Conservation (phyloP, 2,329 filamentous ascomycete genomes). For the Colletotrichum echinochloae region DNA sequence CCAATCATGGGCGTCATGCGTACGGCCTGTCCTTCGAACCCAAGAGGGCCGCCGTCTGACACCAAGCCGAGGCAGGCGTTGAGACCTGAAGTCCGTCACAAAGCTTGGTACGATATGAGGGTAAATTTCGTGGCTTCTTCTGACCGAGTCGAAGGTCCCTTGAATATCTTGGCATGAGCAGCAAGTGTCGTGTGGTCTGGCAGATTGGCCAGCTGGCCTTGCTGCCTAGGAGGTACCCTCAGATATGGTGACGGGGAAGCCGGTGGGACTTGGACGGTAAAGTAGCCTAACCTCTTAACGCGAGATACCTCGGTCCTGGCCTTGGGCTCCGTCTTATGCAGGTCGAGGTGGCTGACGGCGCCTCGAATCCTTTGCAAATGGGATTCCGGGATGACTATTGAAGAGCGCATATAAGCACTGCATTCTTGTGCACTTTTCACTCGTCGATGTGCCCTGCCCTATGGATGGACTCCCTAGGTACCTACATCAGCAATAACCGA, state of each 20-base stretch:
- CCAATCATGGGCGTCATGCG: conserved; percentile 17
- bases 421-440: not conserved
- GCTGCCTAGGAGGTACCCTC: conserved; percentile 14
- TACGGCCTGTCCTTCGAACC: not conserved
- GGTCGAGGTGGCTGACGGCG: conserved; percentile 27
- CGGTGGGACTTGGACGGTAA: not conserved
- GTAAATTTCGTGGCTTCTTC: conserved; percentile 10
- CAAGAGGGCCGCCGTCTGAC: conserved; percentile 11
- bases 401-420: not conserved
- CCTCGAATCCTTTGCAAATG: conserved; percentile 28
- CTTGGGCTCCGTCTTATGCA: conserved; percentile 30
- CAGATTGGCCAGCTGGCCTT: not conserved
- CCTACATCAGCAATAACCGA: not conserved
- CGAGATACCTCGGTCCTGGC: conserved; percentile 13
- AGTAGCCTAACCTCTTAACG: not conserved
- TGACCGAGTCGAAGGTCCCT: not conserved
- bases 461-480: not conserved
- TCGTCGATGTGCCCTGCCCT: conserved; percentile 6
- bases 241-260: not conserved
- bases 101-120: conserved; percentile 4
- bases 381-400: conserved; percentile 4
- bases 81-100: not conserved
- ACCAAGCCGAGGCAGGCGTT: not conserved
- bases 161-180: conserved; percentile 21
- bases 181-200: not conserved